These are phyloP conservation scores for Monosporascus sp. DNA, from an alignment of 2,329 filamentous ascomycete genomes.

Conservation along the genomic window DNA sequence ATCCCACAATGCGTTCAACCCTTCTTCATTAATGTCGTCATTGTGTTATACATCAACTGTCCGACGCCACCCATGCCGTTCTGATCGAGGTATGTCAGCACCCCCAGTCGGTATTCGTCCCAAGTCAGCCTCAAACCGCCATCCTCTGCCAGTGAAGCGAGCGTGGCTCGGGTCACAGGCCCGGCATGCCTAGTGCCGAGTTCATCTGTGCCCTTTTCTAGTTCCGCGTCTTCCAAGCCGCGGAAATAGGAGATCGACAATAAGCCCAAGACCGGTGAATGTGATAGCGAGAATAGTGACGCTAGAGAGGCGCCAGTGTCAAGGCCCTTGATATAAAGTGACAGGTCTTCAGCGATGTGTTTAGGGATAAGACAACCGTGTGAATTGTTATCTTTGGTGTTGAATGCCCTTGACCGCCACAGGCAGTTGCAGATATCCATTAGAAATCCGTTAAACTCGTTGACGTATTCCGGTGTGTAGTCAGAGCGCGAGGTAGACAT, in stretches of 20 bases:
- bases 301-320: conserved; percentile 43
- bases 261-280: conserved; percentile 52
- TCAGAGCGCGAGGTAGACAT: conserved; percentile 19
- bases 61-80: conserved; percentile 62
- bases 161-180: conserved; percentile 64
- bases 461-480: conserved; percentile 58
- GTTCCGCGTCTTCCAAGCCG: conserved; percentile 51
- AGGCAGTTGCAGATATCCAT: conserved; percentile 84
- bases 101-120: conserved; percentile 70
- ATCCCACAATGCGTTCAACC: conserved; percentile 21
- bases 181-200: conserved; percentile 54
- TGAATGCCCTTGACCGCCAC: conserved; percentile 72
- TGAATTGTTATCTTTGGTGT: conserved; percentile 57
- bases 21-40: conserved; percentile 64
- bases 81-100: conserved; percentile 62
- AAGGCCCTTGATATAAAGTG: conserved; percentile 43
- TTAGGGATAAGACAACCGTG: conserved; percentile 48
- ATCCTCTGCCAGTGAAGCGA: conserved; percentile 56
- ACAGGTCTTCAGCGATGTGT: conserved; percentile 40
- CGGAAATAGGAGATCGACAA: conserved; percentile 52
- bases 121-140: conserved; percentile 65
- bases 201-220: conserved; percentile 30
- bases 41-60: conserved; percentile 73
- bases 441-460: conserved; percentile 74
- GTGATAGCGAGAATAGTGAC: conserved; percentile 53